These are phyloP conservation scores for Malassezia equina DNA, from an alignment of 1,284 basidiomycete genomes.

Conservation along the genomic window DNA sequence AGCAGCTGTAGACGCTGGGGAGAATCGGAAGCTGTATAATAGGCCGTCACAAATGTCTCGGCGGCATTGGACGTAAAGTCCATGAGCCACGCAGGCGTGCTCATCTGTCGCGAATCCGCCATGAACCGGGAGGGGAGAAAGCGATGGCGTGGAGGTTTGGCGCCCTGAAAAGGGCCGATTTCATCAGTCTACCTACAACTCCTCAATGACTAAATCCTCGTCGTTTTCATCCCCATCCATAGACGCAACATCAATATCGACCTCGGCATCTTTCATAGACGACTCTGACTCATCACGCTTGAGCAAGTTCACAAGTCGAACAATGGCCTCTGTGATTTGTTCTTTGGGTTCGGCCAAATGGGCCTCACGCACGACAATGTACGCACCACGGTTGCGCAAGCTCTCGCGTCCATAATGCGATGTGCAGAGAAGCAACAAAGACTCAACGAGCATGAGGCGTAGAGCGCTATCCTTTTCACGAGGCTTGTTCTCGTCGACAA, in stretches of 20 bases:
- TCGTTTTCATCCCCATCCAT: slow-evolving; percentile 11
- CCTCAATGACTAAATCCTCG: slow-evolving; percentile 39
- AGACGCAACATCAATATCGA: slow-evolving; percentile 4
- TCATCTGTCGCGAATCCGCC: background rate
- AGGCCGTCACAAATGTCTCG: slow-evolving; percentile 43
- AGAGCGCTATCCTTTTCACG: slow-evolving; percentile 71
- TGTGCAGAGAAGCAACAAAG: slow-evolving; percentile 75
- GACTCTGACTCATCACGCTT: slow-evolving; percentile 41
- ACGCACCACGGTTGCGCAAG: slow-evolving; percentile 69
- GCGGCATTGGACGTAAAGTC: slow-evolving; percentile 42
- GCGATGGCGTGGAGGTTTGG: background rate
- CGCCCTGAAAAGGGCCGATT: background rate
- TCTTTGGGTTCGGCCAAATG: slow-evolving; percentile 73
- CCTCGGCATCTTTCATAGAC: slow-evolving; percentile 27
- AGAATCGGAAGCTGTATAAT: slow-evolving; percentile 45
- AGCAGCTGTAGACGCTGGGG: slow-evolving; percentile 36
- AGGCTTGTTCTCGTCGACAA: slow-evolving; percentile 72
- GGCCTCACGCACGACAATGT: slow-evolving; percentile 69
- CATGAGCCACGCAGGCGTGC: slow-evolving; percentile 19
- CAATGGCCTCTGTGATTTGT: slow-evolving; percentile 40
- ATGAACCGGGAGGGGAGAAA: background rate
- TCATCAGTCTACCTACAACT: slow-evolving; percentile 21
- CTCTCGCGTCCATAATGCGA: slow-evolving; percentile 76
- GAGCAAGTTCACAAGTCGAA: slow-evolving; percentile 44
- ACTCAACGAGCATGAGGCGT: slow-evolving; percentile 76